Base-by-base conservation (phyloP, 202 grass and related monocot species). In the Alloteropsis angusta region DNA sequence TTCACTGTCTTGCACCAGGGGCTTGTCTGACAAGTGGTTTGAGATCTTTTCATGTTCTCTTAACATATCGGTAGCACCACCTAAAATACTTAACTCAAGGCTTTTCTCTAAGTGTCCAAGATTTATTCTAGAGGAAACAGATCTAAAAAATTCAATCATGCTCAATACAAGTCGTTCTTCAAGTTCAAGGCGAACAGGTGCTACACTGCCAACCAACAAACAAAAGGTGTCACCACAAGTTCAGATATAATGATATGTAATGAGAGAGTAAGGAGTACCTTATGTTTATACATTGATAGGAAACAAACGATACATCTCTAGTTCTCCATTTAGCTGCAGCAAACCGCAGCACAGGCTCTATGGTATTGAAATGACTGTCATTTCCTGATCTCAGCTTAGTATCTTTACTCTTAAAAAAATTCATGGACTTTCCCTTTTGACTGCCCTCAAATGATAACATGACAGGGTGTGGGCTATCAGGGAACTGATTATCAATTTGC, bases 401-500 rank as follows among this genome's bases (percentile, higher is more conserved):
- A 66, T 90, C 95, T 85, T 90, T 92, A 80, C 79, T 88, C 88
- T 65, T 93, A 36, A 94, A 76, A 74, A 98, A 71, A 54, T 86
- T 89, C 23, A 85, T 77, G 21, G 89, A 80, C 55, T 85, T 89
- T n/a, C 85, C 90, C 83, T 85, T 94, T 22, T 90, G 83, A 60
- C 63, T 85, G 75, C 85, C 88, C 47, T 98, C 89, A 81, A 94
- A 94, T 73, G 95, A 98, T 36, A 98, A 76, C 83, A 90, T 83
- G 41, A 94, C 85, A 72, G 95, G 95, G 89, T 94, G 92, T 75
- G 85, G 89, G 75, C 89, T 93, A 69, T 92, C 95, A 60, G 83
- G 74, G 82, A 92, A 80, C 35, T 98, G 95, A 89, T 98, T 98
- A 84, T 98, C 95, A 68, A 98, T 94, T 94, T 98, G 95, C 79